phyloP scores from a whole-genome alignment of 805 yeast genomes.

The Candida chauliodis region DNA sequence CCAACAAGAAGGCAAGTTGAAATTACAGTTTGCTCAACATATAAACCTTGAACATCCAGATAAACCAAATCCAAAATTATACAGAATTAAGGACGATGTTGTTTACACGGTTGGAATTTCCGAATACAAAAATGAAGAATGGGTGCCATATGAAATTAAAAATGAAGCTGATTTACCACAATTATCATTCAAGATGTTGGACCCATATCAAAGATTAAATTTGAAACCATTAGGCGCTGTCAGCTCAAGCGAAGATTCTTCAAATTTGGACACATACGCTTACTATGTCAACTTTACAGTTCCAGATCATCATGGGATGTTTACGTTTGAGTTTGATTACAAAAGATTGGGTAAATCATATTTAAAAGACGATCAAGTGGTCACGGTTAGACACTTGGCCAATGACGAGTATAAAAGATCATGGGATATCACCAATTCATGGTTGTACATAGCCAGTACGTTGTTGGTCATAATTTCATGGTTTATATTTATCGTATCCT shows the following conservation, averaged over 20 bases:
- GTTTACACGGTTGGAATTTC: constrained; percentile 51
- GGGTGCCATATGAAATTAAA: constrained; percentile 60
- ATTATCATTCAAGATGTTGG: constrained; percentile 83
- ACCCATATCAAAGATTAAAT: constrained; percentile 86
- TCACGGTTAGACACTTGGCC: constrained; percentile 89
- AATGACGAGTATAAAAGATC: constrained; percentile 92
- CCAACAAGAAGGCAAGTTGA: constrained; percentile 63
- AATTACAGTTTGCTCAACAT: constrained; percentile 52
- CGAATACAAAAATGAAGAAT: constrained; percentile 44
- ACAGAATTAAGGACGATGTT: constrained; percentile 74
- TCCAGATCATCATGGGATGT: constrained; percentile 98
- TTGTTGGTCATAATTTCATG: constrained; percentile 68
- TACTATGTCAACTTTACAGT: constrained; percentile 58
- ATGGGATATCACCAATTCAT: constrained; percentile 88
- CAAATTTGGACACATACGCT: constrained; percentile 42
- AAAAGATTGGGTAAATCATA: constrained; percentile 72
- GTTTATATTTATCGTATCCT: constrained; percentile 71
- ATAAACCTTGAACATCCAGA: constrained; percentile 46
- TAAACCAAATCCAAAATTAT: constrained; percentile 37
- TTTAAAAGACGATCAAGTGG: constrained; percentile 61
- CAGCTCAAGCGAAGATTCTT: constrained; percentile 30
- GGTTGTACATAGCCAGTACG: constrained; percentile 82
- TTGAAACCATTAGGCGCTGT: constrained; percentile 43
- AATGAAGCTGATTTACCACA: constrained; percentile 53
- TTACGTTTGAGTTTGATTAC: constrained; percentile 78